Evolutionary conservation across 345 rosid species (phyloP), one percentile per base, ranked within the genome.

Genomic region (Toxicodendron radicans): DNA sequence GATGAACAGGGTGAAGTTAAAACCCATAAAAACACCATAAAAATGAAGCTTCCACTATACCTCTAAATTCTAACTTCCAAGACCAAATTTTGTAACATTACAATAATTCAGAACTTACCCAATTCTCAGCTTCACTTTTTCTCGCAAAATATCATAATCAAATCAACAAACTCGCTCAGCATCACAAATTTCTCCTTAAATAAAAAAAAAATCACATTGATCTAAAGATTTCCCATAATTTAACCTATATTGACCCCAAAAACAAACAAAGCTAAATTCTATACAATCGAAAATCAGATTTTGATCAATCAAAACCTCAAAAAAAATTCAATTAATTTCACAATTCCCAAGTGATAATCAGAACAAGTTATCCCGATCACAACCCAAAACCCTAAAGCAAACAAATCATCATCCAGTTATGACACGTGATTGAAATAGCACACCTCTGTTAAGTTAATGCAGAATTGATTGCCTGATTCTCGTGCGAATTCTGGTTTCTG

Each of bases 361-460:
- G 43, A 38, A 38, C 43, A 38, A 38, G 7, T 38, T 38, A 7
- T 7, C 1, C 33, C 18, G 11, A 64, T 64, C 13, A 21, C 14
- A 45, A 64, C 33, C n/a, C 6, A 52, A 52, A 68, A 24, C 45
- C 27, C 45, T 10, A 67, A 52, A 52, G 16, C 43, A 48, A 49
- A 3, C 68, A 72, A 49, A 30, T 10, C 13, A 72, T 30, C 48
- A 51, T 60, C 74, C 66, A 71, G 45, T 27, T 18, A 45, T 18
- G 27, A 7, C 43, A 59, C 1, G 16, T 17, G 46, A 71, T 30
- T 7, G 24, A 59, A 71, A 46, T 18, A 41, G 21, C 24, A 48
- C 35, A 49, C 33, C 35, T 10, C 45, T 38, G 21, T 33, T 16
- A 64, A 41, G 17, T 64, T 41, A 56, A 27, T 10, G 7, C 7